Percentiles rank a stretch among this genome's conserved stretches.
phyloP scores from a whole-genome alignment of 768 basidiomycete genomes.

The Antrodiella citrinella region DNA sequence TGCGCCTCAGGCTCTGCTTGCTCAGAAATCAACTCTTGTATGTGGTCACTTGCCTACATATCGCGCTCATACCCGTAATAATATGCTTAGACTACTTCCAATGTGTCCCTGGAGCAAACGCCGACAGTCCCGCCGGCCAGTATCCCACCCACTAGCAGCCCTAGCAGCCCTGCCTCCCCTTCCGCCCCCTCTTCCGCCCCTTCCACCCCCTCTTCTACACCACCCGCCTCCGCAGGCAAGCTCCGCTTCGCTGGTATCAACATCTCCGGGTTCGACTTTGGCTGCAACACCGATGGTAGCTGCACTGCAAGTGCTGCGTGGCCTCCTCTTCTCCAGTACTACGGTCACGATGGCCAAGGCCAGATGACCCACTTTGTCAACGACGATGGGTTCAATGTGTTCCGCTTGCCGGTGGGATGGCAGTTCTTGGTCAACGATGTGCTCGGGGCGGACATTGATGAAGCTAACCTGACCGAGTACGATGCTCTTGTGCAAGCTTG shows the following conservation, averaged over 20 bases:
- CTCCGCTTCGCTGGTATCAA: constrained; percentile 39
- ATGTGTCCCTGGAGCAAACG: constrained; percentile 24
- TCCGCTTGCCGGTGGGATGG: constrained; percentile 57
- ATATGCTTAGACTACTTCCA: constrained; percentile 25
- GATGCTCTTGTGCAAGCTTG: constrained; percentile 43
- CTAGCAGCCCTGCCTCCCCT: constrained; percentile 9
- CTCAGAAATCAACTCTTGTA: constrained; percentile 23
- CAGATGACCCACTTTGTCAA: constrained; percentile 57
- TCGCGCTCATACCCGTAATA: no score
- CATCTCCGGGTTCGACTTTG: constrained; percentile 51
- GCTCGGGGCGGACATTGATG: constrained; percentile 32
- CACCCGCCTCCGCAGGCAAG: constrained; percentile 13
- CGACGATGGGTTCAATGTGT: constrained; percentile 45
- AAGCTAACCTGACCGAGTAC: constrained; percentile 39
- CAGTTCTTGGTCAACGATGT: constrained; percentile 39
- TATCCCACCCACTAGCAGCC: constrained; percentile 7
- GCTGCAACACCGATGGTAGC: constrained; percentile 37
- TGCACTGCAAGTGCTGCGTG: constrained; percentile 31
- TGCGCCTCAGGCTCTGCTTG: constrained; percentile 28
- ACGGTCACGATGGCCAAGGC: constrained; percentile 36
- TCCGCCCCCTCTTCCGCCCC: constrained; percentile 20
- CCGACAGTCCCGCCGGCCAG: constrained; percentile 10
- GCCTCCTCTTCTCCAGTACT: constrained; percentile 38
- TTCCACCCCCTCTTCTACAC: constrained; percentile 1
- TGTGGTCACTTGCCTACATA: no score